Conservation (phyloP, 495 filamentous ascomycete species). For the Rhizodiscina lignyota region DNA sequence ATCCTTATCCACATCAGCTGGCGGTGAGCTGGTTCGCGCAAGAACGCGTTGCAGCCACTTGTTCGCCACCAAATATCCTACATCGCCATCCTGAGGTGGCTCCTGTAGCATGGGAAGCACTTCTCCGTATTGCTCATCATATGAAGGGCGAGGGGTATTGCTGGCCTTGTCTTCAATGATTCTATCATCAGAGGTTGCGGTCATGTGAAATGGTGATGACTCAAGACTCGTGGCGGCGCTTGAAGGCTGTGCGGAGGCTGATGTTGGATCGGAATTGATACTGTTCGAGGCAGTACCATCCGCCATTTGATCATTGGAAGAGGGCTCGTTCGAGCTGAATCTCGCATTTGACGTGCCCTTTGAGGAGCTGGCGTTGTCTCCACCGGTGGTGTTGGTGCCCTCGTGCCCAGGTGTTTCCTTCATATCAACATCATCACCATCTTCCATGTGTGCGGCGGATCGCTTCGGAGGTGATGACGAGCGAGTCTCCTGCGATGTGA, state of each 20-base stretch:
- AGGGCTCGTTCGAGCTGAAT: too few species aligned
- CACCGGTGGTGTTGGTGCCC: not conserved
- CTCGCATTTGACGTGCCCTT: too few species aligned
- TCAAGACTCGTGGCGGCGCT: not conserved
- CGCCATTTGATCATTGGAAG: too few species aligned
- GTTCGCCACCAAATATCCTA: constrained; percentile 62
- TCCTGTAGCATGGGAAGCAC: constrained; percentile 39
- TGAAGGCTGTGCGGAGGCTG: not conserved
- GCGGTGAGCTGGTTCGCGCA: constrained; percentile 40
- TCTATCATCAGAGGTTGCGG: not conserved
- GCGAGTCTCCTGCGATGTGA: too few species aligned
- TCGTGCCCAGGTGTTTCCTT: not conserved
- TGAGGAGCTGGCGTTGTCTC: not conserved
- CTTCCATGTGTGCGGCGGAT: constrained; percentile 32
- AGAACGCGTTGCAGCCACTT: constrained; percentile 65
- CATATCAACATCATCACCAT: constrained; percentile 6
- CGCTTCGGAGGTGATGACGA: constrained; percentile 39
- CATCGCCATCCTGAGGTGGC: constrained; percentile 46
- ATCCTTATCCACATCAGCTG: constrained; percentile 35
- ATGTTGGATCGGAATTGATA: not conserved
- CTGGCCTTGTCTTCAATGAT: not conserved
- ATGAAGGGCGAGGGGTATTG: constrained; percentile 28
- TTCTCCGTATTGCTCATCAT: constrained; percentile 61
- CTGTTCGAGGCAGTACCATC: not conserved
- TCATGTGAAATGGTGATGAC: not conserved